Evolutionary conservation across 106 monocot species (phyloP).

Genomic region (Acorus calamus): DNA sequence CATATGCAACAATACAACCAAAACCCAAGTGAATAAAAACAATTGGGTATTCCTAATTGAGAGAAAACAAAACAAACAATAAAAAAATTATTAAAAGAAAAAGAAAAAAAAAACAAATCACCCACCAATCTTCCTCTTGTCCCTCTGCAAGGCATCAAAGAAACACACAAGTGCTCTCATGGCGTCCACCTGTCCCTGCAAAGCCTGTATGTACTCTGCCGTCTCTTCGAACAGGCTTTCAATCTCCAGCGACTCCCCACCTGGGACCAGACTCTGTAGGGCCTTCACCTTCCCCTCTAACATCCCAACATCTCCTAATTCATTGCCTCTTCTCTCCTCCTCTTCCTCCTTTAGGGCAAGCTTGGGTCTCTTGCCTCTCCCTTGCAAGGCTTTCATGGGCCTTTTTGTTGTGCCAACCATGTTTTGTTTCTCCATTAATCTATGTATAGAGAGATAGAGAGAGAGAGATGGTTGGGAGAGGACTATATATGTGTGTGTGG

Average conservation of each 20-base stretch:
- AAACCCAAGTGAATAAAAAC: no score
- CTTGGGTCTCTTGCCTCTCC: no score
- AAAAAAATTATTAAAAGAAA: not conserved
- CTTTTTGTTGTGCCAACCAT: no score
- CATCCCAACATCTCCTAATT: not conserved
- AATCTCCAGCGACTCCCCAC: constrained; percentile 2
- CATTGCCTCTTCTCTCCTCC: not conserved
- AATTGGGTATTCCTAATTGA: no score
- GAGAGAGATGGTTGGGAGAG: no score
- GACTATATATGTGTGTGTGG: no score
- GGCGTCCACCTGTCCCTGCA: constrained; percentile 4
- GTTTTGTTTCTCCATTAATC: no score
- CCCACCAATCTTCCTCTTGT: not conserved
- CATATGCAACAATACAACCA: no score
- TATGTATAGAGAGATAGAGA: no score
- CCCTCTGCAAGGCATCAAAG: no score
- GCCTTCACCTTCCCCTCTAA: constrained; percentile 4
- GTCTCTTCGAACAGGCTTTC: constrained; percentile 13
- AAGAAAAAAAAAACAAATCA: not conserved
- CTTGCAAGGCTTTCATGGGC: no score
- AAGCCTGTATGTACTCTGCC: constrained; percentile 8
- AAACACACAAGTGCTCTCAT: constrained; percentile 13
- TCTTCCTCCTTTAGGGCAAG: no score
- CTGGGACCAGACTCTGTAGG: constrained; percentile 8
- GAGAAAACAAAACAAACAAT: not conserved